Conservation (phyloP, 805 yeast species). For the Grigorovia jiainica region DNA sequence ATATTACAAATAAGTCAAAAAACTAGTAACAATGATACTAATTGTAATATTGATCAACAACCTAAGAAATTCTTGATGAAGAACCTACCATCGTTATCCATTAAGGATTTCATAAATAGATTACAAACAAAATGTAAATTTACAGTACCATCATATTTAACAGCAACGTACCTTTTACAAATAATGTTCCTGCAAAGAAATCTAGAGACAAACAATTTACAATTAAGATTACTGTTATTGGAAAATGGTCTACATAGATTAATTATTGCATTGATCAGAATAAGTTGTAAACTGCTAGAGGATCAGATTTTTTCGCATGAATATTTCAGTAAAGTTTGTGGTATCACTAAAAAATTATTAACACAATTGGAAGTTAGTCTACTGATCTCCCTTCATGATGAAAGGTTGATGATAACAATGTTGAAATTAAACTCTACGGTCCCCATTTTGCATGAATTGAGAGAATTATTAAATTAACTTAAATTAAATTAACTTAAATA, state of each 20-base stretch:
- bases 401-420: slow-evolving; percentile 14
- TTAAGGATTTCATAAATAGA: slow-evolving; percentile 16
- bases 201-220: slow-evolving; percentile 6
- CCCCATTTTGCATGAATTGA: slow-evolving; percentile 10
- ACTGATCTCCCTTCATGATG: slow-evolving; percentile 12
- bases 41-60: not conserved
- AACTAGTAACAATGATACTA: not conserved
- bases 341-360: slow-evolving; percentile 29
- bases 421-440: slow-evolving; percentile 11
- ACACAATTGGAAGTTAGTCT: slow-evolving; percentile 21
- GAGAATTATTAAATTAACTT: not conserved
- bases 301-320: slow-evolving; percentile 38
- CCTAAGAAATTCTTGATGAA: slow-evolving; percentile 20
- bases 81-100: slow-evolving; percentile 21
- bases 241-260: slow-evolving; percentile 34
- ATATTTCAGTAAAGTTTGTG: slow-evolving; percentile 40
- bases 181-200: slow-evolving; percentile 8
- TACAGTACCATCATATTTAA: slow-evolving; percentile 19
- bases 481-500: too few relatives aligned
- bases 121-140: slow-evolving; percentile 25
- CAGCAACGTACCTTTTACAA: slow-evolving; percentile 20
- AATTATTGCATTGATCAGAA: slow-evolving; percentile 35
- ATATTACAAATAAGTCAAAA: slow-evolving; percentile 1
- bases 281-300: slow-evolving; percentile 40
- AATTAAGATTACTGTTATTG: slow-evolving; percentile 26